Evolutionary conservation across 2,329 filamentous ascomycete species (phyloP), one percentile per base, ranked within the genome.

Genomic region (Madurella fahalii): DNA sequence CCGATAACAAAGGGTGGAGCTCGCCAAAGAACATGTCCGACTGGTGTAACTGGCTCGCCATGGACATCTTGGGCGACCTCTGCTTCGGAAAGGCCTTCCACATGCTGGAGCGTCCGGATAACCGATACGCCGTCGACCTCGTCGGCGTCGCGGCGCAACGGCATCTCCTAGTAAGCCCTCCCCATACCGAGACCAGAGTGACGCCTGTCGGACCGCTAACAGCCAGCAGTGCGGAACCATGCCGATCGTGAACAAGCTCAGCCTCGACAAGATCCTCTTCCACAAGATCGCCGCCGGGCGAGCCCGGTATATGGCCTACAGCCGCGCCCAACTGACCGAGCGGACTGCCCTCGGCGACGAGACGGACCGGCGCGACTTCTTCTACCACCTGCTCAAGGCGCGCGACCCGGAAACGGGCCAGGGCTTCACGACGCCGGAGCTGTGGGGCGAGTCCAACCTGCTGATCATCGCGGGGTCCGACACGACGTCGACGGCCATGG

Each of bases 381-480:
- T 90, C 72, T 85, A 88, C 70, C 84, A 89, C 68, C 77, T 90
- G 11, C 78, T 90, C 56, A 85, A 84, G 64, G 86, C 86, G 8
- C 80, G 81, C 40, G 86, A 90, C 61, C 85, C 85, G 12, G 85
- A 89, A 65, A 88, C 85, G 0, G 85, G 85, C 50, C 76, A 80
- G 54, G 83, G 83, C 1, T 85, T 89, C 64, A 79, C 76, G 40
- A 84, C 77, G 2, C 78, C 80, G 0, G 86, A 89, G 64, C 79
- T 89, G 20, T 87, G 85, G 84, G 83, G 79, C 47, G 85, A 89
- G 67, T 85, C 84, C 9, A 87, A 88, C 65, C 71, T 87, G 16
- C 77, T 89, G 73, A 86, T 88, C 72, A 86, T 87, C 59, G 85
- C 84, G 9, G 85, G 85, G 32, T 85, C 84, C 30, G 86, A 89